A percentile compares a stretch with the other conserved stretches of the same genome.
Evolutionary conservation across 305 asterid genomes (phyloP).

Genomic region (Vinca major): DNA sequence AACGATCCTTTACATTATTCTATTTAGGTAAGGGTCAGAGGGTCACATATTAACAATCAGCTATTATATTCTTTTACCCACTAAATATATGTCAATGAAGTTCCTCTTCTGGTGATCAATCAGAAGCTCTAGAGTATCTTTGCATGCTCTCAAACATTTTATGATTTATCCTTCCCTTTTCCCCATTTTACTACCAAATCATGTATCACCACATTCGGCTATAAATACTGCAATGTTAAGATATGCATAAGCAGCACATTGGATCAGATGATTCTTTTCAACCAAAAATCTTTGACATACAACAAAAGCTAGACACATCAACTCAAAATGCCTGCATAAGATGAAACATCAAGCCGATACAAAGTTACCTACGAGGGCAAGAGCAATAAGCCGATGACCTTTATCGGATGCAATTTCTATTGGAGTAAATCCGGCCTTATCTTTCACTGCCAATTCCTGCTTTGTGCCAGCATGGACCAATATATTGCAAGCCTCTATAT

Average conservation of each 20-base stretch:
- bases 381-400: constrained; percentile 85
- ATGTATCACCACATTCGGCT: neutral
- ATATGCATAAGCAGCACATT: neutral
- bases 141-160: neutral
- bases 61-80: neutral
- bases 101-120: neutral
- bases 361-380: constrained; percentile 81
- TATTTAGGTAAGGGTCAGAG: neutral
- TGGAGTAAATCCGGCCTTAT: constrained; percentile 82
- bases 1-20: neutral
- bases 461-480: constrained; percentile 89
- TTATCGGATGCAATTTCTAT: constrained; percentile 84
- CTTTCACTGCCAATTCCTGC: constrained; percentile 57
- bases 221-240: neutral
- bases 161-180: neutral
- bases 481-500: constrained; percentile 80
- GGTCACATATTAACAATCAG: neutral
- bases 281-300: neutral
- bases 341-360: constrained; percentile 12
- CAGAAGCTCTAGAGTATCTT: neutral
- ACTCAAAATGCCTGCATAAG: neutral
- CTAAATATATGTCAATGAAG: neutral
- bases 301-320: constrained; percentile 1
- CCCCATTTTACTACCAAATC: neutral
- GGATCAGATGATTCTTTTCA: neutral